These are phyloP conservation scores for Tuber magnatum DNA, from an alignment of 495 filamentous ascomycete genomes.

Conservation along the genomic window DNA sequence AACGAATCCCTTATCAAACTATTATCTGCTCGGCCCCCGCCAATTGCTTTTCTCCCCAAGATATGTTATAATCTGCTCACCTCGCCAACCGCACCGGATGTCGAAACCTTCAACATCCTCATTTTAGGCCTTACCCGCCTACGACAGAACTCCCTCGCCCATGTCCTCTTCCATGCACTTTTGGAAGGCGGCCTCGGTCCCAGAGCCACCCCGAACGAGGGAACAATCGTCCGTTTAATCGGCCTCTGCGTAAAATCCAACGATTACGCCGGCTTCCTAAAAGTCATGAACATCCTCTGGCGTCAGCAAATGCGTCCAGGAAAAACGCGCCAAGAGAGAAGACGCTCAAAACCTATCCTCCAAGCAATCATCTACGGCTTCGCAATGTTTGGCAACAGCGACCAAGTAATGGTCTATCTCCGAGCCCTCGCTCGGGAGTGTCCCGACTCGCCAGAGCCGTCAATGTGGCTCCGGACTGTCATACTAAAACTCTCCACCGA, in stretches of 20 bases:
- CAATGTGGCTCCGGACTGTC: conserved; percentile 22
- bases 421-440: conserved; percentile 29
- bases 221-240: conserved; percentile 30
- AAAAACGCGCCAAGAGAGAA: conserved; percentile 20
- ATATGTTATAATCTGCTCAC: conserved; percentile 63
- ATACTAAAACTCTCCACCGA: conserved; percentile 32
- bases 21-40: conserved; percentile 27
- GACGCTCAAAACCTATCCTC: conserved; percentile 18
- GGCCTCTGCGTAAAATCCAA: conserved; percentile 36
- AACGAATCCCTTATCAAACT: conserved; percentile 31
- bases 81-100: conserved; percentile 51
- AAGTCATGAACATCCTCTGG: conserved; percentile 24
- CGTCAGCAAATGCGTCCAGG: conserved; percentile 22
- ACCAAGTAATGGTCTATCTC: conserved; percentile 20
- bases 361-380: conserved; percentile 32
- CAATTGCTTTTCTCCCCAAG: conserved; percentile 41
- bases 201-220: conserved; percentile 26
- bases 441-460: conserved; percentile 18
- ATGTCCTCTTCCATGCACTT: conserved; percentile 45
- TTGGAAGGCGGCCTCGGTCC: conserved; percentile 25
- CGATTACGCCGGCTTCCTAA: conserved; percentile 23
- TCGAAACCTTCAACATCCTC: conserved; percentile 61
- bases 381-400: conserved; percentile 28
- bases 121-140: conserved; percentile 53
- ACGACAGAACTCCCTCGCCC: conserved; percentile 48